Percentiles rank a stretch among this genome's conserved stretches.
These are phyloP conservation scores for Colletotrichum sp. DNA, from an alignment of 2,329 filamentous ascomycete species.

Conservation along the genomic window DNA sequence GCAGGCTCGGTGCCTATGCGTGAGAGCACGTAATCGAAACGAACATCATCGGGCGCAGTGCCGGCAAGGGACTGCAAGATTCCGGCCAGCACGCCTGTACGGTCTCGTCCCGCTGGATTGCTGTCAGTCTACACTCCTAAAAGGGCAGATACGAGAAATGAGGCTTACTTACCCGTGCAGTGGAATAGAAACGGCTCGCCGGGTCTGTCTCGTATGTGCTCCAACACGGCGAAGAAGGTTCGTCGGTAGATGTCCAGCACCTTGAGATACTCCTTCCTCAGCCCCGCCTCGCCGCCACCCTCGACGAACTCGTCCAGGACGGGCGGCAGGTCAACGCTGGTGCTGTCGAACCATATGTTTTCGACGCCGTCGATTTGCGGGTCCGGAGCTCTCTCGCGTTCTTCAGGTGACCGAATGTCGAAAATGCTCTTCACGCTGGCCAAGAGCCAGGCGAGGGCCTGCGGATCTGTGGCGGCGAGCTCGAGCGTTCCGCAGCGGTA, in stretches of 20 bases:
- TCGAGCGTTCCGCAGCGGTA: slow-evolving; percentile 54
- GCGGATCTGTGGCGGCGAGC: slow-evolving; percentile 30
- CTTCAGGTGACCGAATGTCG: slow-evolving; percentile 53
- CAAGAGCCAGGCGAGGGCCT: slow-evolving; percentile 39
- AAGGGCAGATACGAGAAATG: not conserved
- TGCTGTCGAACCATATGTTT: slow-evolving; percentile 46
- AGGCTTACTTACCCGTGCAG: slow-evolving; percentile 54
- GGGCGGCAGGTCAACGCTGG: slow-evolving; percentile 38
- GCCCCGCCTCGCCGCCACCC: slow-evolving; percentile 49
- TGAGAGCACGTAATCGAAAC: slow-evolving; percentile 59
- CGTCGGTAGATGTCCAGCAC: slow-evolving; percentile 47
- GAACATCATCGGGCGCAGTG: slow-evolving; percentile 43
- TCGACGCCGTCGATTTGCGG: slow-evolving; percentile 49
- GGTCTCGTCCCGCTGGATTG: slow-evolving; percentile 56
- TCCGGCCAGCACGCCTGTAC: slow-evolving; percentile 56
- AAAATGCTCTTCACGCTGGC: slow-evolving; percentile 49
- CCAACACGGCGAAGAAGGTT: slow-evolving; percentile 48
- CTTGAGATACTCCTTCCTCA: slow-evolving; percentile 51
- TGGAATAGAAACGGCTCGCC: slow-evolving; percentile 55
- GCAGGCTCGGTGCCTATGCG: slow-evolving; percentile 58
- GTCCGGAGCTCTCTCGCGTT: slow-evolving; percentile 48
- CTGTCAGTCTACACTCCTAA: not conserved
- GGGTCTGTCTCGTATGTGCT: slow-evolving; percentile 52
- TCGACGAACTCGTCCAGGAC: slow-evolving; percentile 46
- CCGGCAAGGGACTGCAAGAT: slow-evolving; percentile 57